Evolutionary conservation across 2,329 filamentous ascomycete species (phyloP), one percentile per base, ranked within the genome.

Genomic region (Ceratocystis cacaofunesta): DNA sequence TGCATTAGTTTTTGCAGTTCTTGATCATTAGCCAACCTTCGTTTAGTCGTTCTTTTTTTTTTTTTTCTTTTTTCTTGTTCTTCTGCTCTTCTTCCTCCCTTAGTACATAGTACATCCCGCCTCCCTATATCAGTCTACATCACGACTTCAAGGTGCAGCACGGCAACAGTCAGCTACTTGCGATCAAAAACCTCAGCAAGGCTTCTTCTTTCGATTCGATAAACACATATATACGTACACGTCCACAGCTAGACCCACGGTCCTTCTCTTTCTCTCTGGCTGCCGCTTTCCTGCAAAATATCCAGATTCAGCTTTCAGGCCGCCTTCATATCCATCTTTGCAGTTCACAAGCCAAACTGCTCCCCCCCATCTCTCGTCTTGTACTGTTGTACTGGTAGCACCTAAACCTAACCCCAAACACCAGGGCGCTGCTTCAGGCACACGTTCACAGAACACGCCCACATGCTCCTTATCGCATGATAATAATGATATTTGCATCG

Each of bases 391-490:
- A 32, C 55, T 19, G 55, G 55, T 58, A 58, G 55, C 55, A 58
- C 55, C 8, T 30, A 58, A n/a, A 28, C 55, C 25, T 32, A 58
- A 22, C 25, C 36, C 36, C 36, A 41, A 41, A 48, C 17, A 52
- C 48, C 28, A 36, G 32, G 55, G 15, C 55, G 28, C 55, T 58
- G 32, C 55, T 58, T 58, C 12, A 58, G 55, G 55, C 55, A 41
- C 36, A 41, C 32, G 3, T 36, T 36, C 32, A 8, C 32, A 36
- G 32, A 36, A 36, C 36, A 41, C 36, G 12, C 12, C 12, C 36
- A 41, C 36, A 41, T 12, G 36, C 55, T 58, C 55, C 55, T 58
- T 58, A 58, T 58, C 55, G 55, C 55, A 58, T 58, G 55, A 58
- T 36, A 58, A 57, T 32, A 57, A 36, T 58, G 55, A 36, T 58